Evolutionary conservation across 1,284 basidiomycete species (phyloP), one percentile per base, ranked within the genome.

Genomic region (Anthracocystis panici-leucophaei): DNA sequence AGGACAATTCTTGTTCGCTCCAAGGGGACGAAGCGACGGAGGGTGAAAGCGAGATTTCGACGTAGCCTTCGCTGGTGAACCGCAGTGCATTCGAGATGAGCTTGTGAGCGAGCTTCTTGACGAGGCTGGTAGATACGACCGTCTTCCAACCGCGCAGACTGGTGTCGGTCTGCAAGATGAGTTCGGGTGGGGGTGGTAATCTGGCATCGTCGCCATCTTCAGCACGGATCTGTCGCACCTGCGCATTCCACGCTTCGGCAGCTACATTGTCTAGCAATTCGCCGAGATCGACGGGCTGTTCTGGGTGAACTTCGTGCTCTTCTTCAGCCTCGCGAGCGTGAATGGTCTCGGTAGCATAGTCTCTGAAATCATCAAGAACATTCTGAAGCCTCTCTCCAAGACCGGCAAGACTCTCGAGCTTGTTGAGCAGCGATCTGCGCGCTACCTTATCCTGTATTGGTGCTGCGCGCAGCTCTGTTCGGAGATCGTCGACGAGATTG

Each of bases 11-110:
- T n/a, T 54, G 16, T 9, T 60, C 57, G 20, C 27, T 44, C 11
- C 41, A 46, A 12, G 57, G 51, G 7, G 63, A 65, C 12, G 55
- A 25, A 7, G 46, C 48, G 21, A 70, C 18, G 4, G 58, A 62
- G 21, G 77, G 72, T 9, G 72, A 55, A 20, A 80, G 65, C 3
- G 72, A 67, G 1, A 76, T 54, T 40, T 80, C 77, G 25, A 80
- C 78, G 23, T 35, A 79, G 20, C 78, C 78, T 50, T 80, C 65
- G 8, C 52, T 42, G 14, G 78, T 79, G 58, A 80, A 80, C 2
- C 77, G 67, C 12, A 80, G 62, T 0, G 77, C 71, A 29, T 80
- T 80, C 25, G 59, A 65, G 65, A 80, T 77, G 44, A 80, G 73
- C 42, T 80, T 80, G 49, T 57, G 56, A 3, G 70, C 66, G 18